Conservation (phyloP, 1,139 yeast genomes). For the Geotrichum fermentans region DNA sequence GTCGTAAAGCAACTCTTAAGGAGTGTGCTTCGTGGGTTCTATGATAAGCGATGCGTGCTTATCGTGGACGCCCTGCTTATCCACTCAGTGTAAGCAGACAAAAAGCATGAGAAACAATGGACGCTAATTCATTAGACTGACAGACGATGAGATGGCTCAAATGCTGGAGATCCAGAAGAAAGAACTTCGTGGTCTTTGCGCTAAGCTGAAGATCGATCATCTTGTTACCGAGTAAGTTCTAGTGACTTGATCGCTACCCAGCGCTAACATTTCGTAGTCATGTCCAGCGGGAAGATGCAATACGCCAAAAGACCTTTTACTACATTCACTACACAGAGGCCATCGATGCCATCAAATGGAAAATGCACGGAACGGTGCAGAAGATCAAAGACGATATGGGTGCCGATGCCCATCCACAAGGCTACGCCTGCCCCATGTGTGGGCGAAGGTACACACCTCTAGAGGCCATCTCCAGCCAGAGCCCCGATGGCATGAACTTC, state of each 20-base stretch:
- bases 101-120: neutral
- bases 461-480: slow-evolving; percentile 78
- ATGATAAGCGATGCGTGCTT: slow-evolving; percentile 75
- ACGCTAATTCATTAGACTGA: slow-evolving; percentile 39
- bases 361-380: slow-evolving; percentile 81
- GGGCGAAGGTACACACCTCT: slow-evolving; percentile 73
- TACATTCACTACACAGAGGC: slow-evolving; percentile 89
- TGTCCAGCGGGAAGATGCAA: slow-evolving; percentile 77
- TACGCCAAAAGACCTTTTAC: slow-evolving; percentile 64
- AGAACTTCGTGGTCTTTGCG: slow-evolving; percentile 78
- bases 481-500: slow-evolving; percentile 76
- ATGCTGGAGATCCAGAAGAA: slow-evolving; percentile 80
- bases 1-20: slow-evolving; percentile 40
- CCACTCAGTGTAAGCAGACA: slow-evolving; percentile 59
- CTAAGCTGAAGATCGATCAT: slow-evolving; percentile 78
- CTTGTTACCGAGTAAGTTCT: slow-evolving; percentile 37
- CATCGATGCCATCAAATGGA: slow-evolving; percentile 94
- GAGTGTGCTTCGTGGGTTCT: slow-evolving; percentile 82
- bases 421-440: slow-evolving; percentile 86
- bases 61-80: slow-evolving; percentile 84
- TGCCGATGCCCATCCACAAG: slow-evolving; percentile 81
- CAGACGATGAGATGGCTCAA: slow-evolving; percentile 87
- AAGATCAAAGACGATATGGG: slow-evolving; percentile 74
- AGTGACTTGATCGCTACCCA: neutral
- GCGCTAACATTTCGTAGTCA: slow-evolving; percentile 36